These are phyloP conservation scores for Talaromyces trachyspermus DNA, from an alignment of 495 filamentous ascomycete genomes.

Conservation along the genomic window DNA sequence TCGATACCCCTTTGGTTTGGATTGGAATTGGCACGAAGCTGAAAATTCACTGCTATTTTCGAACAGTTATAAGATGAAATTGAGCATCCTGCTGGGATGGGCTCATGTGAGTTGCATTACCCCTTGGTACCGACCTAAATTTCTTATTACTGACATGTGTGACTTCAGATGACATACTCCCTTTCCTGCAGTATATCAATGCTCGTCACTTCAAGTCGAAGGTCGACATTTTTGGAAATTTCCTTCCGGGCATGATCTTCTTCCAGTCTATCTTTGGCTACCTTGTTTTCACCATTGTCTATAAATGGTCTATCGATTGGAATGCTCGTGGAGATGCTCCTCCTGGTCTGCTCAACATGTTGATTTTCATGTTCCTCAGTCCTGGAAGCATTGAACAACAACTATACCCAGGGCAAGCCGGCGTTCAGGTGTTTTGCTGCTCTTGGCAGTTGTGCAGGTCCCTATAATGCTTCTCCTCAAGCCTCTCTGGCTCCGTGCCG, in stretches of 20 bases:
- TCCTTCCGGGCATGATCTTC: constrained; percentile 97
- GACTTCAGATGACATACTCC: constrained; percentile 81
- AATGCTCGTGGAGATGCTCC: constrained; percentile 52
- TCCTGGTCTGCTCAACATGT: constrained; percentile 91
- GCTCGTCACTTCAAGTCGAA: constrained; percentile 87
- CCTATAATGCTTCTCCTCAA: constrained; percentile 91
- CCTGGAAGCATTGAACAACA: constrained; percentile 62
- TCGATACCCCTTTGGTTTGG: constrained; percentile 89
- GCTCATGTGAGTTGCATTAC: constrained; percentile 52
- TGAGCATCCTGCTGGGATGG: constrained; percentile 94
- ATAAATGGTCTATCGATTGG: constrained; percentile 97
- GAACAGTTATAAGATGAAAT: constrained; percentile 99
- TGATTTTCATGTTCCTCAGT: constrained; percentile 98
- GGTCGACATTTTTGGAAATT: constrained; percentile 94
- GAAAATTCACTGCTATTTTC: constrained; percentile 90
- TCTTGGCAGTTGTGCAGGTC: constrained; percentile 78
- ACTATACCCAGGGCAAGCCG: constrained; percentile 69
- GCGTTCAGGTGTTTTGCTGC: constrained; percentile 72
- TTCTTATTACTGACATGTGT: constrained; percentile 2
- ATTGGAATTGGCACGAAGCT: constrained; percentile 94
- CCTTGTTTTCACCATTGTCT: constrained; percentile 84
- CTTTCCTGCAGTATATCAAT: constrained; percentile 89
- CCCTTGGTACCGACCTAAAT: not conserved
- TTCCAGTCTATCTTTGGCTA: constrained; percentile 99
- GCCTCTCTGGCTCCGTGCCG: constrained; percentile 85